Evolutionary conservation across 129 eudicot species (phyloP).

Genomic region (Centella asiatica): DNA sequence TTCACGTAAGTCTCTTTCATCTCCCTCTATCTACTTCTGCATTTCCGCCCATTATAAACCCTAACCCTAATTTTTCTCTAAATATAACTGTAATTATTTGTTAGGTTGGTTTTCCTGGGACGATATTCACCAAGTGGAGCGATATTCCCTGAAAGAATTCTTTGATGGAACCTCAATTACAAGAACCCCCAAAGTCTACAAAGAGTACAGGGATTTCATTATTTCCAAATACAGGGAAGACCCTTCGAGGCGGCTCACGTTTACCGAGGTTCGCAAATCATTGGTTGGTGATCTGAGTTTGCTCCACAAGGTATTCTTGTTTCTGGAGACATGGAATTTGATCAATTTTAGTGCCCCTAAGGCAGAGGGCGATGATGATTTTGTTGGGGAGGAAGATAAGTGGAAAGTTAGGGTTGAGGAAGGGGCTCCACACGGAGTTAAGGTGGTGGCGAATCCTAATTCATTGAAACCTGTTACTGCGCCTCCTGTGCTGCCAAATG

Average conservation of each 20-base stretch:
- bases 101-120: conserved; percentile 88
- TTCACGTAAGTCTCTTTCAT: conserved; percentile 53
- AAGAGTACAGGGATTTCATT: conserved; percentile 87
- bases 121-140: conserved; percentile 74
- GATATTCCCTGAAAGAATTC: conserved; percentile 49
- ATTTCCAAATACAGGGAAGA: conserved; percentile 69
- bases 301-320: conserved; percentile 60
- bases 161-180: conserved; percentile 69
- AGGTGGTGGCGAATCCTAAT: conserved; percentile 79
- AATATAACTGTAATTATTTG: background rate
- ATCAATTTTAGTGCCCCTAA: conserved; percentile 50
- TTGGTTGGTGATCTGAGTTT: conserved; percentile 69
- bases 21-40: background rate
- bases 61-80: conserved; percentile 33
- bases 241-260: conserved; percentile 62
- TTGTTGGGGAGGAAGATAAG: conserved; percentile 29
- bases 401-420: conserved; percentile 80
- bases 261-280: conserved; percentile 76
- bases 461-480: conserved; percentile 55
- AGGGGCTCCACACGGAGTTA: conserved; percentile 89
- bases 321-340: conserved; percentile 75
- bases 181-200: conserved; percentile 77
- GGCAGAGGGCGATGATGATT: conserved; percentile 18
- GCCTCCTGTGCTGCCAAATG: conserved; percentile 20
- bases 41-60: conserved; percentile 12